Evolutionary conservation across 352 stramenopile genomes (phyloP).

Genomic region (Phytophthora idaei): DNA sequence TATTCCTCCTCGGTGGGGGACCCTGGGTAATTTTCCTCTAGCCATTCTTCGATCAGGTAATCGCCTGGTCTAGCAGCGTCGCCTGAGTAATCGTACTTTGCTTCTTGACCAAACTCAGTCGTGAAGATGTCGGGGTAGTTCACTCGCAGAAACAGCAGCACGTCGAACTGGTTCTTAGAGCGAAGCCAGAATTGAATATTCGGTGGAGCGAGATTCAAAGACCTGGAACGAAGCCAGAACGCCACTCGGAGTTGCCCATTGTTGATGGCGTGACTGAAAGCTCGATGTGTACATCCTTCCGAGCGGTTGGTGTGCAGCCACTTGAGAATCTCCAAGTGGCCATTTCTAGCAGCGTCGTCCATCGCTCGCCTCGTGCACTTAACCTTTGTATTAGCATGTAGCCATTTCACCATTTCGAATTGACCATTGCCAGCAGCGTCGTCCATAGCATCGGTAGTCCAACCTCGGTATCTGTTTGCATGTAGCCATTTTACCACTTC

Average conservation of each 20-base stretch:
- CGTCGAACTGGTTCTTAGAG: slow-evolving; percentile 2
- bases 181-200: neutral
- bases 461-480: neutral
- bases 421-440: neutral
- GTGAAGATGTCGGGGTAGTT: neutral
- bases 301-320: neutral
- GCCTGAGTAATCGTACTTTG: slow-evolving; percentile 1
- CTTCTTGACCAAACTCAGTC: neutral
- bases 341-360: neutral
- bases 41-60: slow-evolving; percentile 1
- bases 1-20: neutral
- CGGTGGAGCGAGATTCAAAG: neutral
- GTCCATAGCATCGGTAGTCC: neutral
- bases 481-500: neutral
- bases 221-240: neutral
- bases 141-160: neutral
- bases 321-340: neutral
- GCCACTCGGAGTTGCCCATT: slow-evolving; percentile 1
- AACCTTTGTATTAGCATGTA: neutral
- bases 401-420: neutral
- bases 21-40: neutral
- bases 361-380: neutral
- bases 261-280: slow-evolving; percentile 1
- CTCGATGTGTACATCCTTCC: slow-evolving; percentile 1
- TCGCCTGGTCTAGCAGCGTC: neutral